phyloP scores from a whole-genome alignment of 176 grass and related monocot species.

The Thinopyrum elongatum region DNA sequence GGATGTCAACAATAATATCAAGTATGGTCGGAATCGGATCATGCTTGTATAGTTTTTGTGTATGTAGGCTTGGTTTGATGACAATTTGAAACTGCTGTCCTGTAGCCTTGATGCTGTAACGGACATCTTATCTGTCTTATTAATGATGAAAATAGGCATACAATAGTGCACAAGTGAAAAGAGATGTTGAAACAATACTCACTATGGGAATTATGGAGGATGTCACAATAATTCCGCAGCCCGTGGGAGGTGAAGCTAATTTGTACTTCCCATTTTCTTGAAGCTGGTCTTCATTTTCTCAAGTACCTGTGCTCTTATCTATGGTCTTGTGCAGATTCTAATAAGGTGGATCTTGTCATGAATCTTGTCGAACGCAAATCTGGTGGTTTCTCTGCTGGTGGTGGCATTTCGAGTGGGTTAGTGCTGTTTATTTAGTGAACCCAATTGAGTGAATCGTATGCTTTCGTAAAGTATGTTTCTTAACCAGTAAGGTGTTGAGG shows the following conservation, averaged over 20 bases:
- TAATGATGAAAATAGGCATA: conserved; percentile 68
- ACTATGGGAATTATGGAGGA: conserved; percentile 99
- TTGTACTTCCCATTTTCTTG: conserved; percentile 30
- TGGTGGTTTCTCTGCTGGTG: conserved; percentile 98
- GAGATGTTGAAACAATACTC: conserved; percentile 96
- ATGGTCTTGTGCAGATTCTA: conserved; percentile 65
- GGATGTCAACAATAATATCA: background rate
- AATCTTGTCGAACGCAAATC: conserved; percentile 96
- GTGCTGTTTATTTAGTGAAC: conserved; percentile 3
- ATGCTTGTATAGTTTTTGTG: conserved; percentile 1
- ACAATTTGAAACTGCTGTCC: background rate
- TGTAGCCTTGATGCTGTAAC: conserved; percentile 1
- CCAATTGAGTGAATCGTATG: background rate
- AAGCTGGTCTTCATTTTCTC: background rate
- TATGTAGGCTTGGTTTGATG: background rate
- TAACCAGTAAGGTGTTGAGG: background rate
- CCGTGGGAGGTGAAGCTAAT: conserved; percentile 62
- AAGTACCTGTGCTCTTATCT: conserved; percentile 17
- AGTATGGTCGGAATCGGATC: background rate
- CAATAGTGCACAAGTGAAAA: conserved; percentile 87
- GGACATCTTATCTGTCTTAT: conserved; percentile 16
- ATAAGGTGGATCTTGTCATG: conserved; percentile 97
- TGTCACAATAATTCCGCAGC: conserved; percentile 92
- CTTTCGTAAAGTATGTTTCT: conserved; percentile 12
- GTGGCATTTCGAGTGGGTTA: conserved; percentile 99